Base-by-base conservation (phyloP, 2,329 filamentous ascomycete genomes). In the Raffaelea arxii region DNA sequence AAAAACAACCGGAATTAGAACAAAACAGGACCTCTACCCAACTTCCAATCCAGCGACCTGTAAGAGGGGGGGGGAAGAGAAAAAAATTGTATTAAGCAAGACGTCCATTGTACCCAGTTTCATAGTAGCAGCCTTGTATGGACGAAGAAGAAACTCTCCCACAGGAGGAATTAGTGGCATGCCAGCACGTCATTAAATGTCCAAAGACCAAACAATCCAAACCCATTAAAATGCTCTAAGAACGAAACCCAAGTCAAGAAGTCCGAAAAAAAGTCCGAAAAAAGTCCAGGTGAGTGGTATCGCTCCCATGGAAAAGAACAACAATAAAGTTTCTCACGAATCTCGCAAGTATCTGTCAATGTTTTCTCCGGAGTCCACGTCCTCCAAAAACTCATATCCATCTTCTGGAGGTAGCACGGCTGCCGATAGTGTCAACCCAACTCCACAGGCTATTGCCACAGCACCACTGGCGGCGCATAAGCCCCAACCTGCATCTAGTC, bases 401-500 rank as follows among this genome's bases (percentile, higher is more conserved):
- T 85, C 86, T 61, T 96, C 90, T 1, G 80, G 75, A 1, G 87
- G 84, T 38, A 95, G 69, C 21, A 84, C 64, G 49, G 80, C 78
- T 5, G 82, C 84, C 2, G 86, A 84, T 11, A 79, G 65, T 1
- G 75, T 69, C 46, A 96, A 69, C 12, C 76, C 79, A 14, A 70
- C 65, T 1, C 75, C 78, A 12, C 70, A 65, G 10, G 79, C 48
- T 3, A 78, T 60, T 22, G 73, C 72, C 2, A 82, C 61, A 22
- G 64, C 61, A 41, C 72, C 78, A 50, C 77, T 79, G 22, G 72
- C 62, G 6, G 73, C 75, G 57, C 78, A 80, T 46, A 94, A 75
- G 25, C 84, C 76, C 78, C 86, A 96, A 1, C 85, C 86, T 46
- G 76, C 78, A 58, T 86, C 89, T 46, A 96, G 74, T 49, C 74